Base-by-base conservation (phyloP, 306 rosid genomes). In the Fragaria vesca region DNA sequence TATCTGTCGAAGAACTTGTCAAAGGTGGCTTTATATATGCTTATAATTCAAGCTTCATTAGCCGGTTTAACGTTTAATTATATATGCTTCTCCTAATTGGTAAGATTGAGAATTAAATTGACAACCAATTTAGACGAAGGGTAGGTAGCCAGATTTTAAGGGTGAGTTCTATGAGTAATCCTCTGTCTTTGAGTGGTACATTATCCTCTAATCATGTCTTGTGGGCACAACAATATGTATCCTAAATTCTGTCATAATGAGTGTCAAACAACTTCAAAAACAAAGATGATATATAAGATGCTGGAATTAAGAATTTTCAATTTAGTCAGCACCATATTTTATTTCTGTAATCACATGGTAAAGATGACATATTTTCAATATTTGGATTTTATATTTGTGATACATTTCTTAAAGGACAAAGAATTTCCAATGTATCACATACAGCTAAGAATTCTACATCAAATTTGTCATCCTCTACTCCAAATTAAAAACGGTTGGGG, bases 281-380 rank as follows among this genome's bases (percentile, higher is more conserved):
- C 24, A 1, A 66, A 16, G 46, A 66, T 30, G 69, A 65, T 20
- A 7, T 36, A 66, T 1, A 5, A 38, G 3, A 30, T 63, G 45
- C 26, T 36, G 0, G 21, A 32, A 63, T 32, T 17, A 18, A 16
- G 18, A 48, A 66, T 66, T 66, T 66, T 17, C 71, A 17, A 36
- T 17, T 66, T 66, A 66, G 71, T 66, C 48, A 66, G 38, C 48
- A 26, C 47, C 71, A 66, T 15, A 66, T 36, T 16, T 34, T 66
- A 2, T 17, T 66, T 66, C 10, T 63, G 11, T 30, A 32, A 30
- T 28, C 68, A 13, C 40, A 58, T 58, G 66, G 34, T 24, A 32
- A 32, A 32, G 36, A 32, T 32, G 36, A 32, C 0, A 32, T 32
- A 32, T 32, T 32, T 32, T 32, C 36, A 32, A 32, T 32, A 32